Evolutionary conservation across 2,329 filamentous ascomycete genomes (phyloP).

Genomic region (Ceratocystis colombiana): DNA sequence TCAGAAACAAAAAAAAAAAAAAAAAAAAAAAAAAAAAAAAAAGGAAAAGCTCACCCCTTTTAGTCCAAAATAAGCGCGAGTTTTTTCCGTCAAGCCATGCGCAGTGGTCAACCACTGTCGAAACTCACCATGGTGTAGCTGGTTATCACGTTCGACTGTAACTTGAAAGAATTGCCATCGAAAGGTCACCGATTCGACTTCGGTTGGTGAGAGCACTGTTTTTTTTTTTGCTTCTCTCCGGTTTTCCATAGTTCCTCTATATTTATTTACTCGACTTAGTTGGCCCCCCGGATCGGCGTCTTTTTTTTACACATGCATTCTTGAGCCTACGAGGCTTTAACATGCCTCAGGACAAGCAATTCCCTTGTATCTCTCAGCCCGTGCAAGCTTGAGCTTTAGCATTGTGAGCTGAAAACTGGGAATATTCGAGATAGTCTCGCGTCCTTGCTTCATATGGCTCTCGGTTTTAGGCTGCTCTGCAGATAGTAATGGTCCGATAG

Average conservation of each 20-base stretch:
- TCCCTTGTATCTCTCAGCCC: neutral
- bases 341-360: neutral
- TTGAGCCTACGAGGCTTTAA: neutral
- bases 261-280: neutral
- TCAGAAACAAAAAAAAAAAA: no score
- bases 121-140: constrained; percentile 26
- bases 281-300: neutral
- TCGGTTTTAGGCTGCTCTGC: neutral
- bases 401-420: neutral
- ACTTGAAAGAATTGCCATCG: no score
- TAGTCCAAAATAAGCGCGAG: no score
- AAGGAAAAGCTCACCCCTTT: no score
- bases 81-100: constrained; percentile 16
- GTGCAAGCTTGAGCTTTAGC: neutral
- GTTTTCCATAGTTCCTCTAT: neutral
- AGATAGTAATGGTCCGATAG: neutral
- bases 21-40: no score
- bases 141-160: constrained; percentile 20
- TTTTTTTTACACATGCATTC: neutral
- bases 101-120: constrained; percentile 24
- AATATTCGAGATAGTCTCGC: neutral
- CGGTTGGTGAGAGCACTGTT: constrained; percentile 25
- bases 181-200: neutral
- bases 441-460: neutral
- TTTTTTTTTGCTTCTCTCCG: neutral